Evolutionary conservation across 1,284 basidiomycete species (phyloP).

Genomic region (Tilletiaria anomala): DNA sequence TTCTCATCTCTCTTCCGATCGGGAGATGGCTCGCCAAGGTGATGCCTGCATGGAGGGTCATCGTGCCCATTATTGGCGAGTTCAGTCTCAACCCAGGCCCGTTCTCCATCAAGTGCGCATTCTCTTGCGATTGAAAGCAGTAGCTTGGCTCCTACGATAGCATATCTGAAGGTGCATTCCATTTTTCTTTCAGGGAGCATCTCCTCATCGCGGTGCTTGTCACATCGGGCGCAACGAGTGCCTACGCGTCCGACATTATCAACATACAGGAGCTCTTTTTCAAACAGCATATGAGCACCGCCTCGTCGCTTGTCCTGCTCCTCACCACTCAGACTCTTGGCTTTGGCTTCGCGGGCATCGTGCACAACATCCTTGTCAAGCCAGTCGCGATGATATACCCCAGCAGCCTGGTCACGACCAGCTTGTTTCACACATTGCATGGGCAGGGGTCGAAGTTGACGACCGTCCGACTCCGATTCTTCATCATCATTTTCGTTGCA

Average conservation of each 20-base stretch:
- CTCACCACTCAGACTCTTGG: conserved; percentile 37
- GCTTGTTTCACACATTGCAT: conserved; percentile 46
- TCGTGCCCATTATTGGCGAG: conserved; percentile 17
- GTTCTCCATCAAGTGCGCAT: conserved; percentile 42
- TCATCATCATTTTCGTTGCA: conserved; percentile 41
- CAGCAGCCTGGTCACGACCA: conserved; percentile 43
- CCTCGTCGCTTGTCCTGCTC: conserved; percentile 28
- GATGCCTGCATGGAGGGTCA: conserved; percentile 29
- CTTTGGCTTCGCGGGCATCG: conserved; percentile 37
- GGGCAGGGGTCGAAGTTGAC: conserved; percentile 28
- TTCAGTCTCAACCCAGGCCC: conserved; percentile 44
- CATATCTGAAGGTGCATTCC: no score
- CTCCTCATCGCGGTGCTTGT: conserved; percentile 43
- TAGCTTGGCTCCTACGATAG: no score
- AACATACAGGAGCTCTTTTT: conserved; percentile 39
- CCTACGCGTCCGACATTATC: conserved; percentile 38
- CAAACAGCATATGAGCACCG: conserved; percentile 30
- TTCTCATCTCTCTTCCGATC: conserved; percentile 44
- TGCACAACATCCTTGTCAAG: conserved; percentile 34
- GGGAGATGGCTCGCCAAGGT: conserved; percentile 40
- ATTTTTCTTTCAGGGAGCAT: conserved; percentile 35
- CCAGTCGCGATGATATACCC: conserved; percentile 43
- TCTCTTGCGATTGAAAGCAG: no score
- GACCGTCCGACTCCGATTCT: conserved; percentile 41
- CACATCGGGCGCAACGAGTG: conserved; percentile 41